Evolutionary conservation across 805 yeast genomes (phyloP), one percentile per base, ranked within the genome.

Genomic region (Candida alai): DNA sequence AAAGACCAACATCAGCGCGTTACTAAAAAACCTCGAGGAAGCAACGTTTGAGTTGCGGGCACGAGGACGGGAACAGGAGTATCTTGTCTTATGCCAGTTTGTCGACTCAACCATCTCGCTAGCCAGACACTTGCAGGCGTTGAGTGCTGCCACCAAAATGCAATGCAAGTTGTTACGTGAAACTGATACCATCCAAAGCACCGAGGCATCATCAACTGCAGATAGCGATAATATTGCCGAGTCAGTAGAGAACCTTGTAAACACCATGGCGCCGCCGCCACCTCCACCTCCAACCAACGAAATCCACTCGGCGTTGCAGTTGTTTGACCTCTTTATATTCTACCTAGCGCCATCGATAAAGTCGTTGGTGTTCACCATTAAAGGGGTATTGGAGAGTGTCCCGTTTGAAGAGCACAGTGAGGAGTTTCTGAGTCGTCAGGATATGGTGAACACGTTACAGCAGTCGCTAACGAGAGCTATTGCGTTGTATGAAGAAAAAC

Each of bases 261-360:
- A 51, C 11, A 52, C 53, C 9, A 32, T 32, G n/a, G 17, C 28
- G 8, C 28, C 28, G 17, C 15, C 28, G 10, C 28, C 28, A 3
- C 38, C 49, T 1, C 43, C 48, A 5, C 59, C 52, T 14, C 46
- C 49, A 24, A 56, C 37, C 14, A 30, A 31, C 15, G 35, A 32
- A 44, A 46, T 14, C 58, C 59, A 9, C 49, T 54, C 52, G 36
- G 46, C 67, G 2, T 49, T 51, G 12, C 76, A 78, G 47, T 59
- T 84, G 13, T 82, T 83, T 51, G 79, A 79, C 36, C 49, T 80
- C 22, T 84, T 84, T 51, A 78, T 80, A 2, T 72, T 70, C 42
- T 69, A 81, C 45, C 59, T 84, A 28, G 86, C 88, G 0, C 93
- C 94, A 0, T 78, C 89, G 0, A 67, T 81, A 52, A 76, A 75